phyloP scores from a whole-genome alignment of 1,284 basidiomycete species.

The Tilletia walkeri region DNA sequence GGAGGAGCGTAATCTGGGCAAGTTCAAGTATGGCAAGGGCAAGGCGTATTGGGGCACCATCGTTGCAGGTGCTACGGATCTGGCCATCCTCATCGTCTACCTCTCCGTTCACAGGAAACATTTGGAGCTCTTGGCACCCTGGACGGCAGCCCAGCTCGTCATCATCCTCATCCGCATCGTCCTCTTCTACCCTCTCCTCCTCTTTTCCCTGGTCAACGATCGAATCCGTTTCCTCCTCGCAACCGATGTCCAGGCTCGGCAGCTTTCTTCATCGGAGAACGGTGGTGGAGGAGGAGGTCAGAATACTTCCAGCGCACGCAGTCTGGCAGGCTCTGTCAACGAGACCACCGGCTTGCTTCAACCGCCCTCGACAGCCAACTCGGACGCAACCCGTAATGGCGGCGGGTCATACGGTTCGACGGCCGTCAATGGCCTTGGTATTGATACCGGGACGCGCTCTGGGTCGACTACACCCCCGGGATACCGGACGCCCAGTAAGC shows the following conservation, averaged over 20 bases:
- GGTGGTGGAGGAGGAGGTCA: neutral
- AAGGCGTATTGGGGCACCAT: slow-evolving; percentile 33
- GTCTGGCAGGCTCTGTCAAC: neutral
- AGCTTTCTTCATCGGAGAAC: neutral
- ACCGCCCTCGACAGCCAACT: slow-evolving; percentile 5
- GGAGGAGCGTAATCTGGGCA: slow-evolving; percentile 35
- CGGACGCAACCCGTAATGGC: slow-evolving; percentile 16
- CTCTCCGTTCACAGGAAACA: slow-evolving; percentile 26
- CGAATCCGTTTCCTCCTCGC: slow-evolving; percentile 38
- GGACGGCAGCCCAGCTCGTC: slow-evolving; percentile 41
- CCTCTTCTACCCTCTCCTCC: slow-evolving; percentile 39
- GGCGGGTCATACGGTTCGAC: slow-evolving; percentile 28
- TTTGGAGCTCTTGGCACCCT: slow-evolving; percentile 28
- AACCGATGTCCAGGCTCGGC: slow-evolving; percentile 24
- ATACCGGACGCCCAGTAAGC: slow-evolving; percentile 1
- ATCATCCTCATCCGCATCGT: slow-evolving; percentile 39
- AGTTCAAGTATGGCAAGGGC: slow-evolving; percentile 41
- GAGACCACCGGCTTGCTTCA: neutral
- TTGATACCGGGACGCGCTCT: neutral
- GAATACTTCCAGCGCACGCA: neutral
- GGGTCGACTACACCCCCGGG: neutral
- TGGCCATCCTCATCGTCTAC: slow-evolving; percentile 35
- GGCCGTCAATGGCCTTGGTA: neutral
- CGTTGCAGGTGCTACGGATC: slow-evolving; percentile 31
- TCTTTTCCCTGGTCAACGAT: slow-evolving; percentile 39